Percentiles rank a stretch among this genome's conserved stretches.
phyloP scores from a whole-genome alignment of 768 basidiomycete species.

The Russula foetens region DNA sequence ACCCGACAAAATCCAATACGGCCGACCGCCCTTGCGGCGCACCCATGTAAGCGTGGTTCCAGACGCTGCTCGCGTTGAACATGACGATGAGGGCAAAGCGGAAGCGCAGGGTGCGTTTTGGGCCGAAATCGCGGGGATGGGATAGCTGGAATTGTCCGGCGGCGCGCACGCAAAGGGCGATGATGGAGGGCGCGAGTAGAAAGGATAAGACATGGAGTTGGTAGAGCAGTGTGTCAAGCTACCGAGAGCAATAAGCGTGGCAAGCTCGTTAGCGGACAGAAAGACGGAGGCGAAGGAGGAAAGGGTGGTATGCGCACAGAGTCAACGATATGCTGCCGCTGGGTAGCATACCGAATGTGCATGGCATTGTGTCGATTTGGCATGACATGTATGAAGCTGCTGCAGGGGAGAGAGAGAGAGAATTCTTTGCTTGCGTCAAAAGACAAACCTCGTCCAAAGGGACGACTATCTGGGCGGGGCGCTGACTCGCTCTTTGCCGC shows the following conservation, averaged over 20 bases:
- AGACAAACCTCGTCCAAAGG: conserved; percentile 13
- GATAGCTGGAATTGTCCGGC: conserved; percentile 57
- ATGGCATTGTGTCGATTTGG: conserved; percentile 36
- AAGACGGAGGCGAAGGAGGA: background rate
- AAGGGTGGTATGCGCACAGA: conserved; percentile 38
- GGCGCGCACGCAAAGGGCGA: conserved; percentile 45
- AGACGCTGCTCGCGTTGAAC: conserved; percentile 52
- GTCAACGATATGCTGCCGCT: conserved; percentile 62
- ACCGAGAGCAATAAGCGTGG: background rate
- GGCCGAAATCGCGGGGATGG: conserved; percentile 58
- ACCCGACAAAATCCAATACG: conserved; percentile 72
- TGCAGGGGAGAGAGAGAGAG: background rate
- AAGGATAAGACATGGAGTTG: conserved; percentile 71
- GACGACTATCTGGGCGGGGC: conserved; percentile 3
- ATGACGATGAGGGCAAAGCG: conserved; percentile 52
- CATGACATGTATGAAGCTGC: conserved; percentile 23
- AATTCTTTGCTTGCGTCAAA: conserved; percentile 2
- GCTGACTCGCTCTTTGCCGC: background rate
- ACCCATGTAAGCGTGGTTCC: conserved; percentile 49
- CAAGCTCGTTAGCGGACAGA: conserved; percentile 12
- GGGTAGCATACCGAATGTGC: conserved; percentile 39
- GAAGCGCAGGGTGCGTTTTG: conserved; percentile 57
- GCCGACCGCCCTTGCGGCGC: conserved; percentile 51
- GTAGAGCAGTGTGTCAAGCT: conserved; percentile 67
- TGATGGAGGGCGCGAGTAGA: conserved; percentile 63